phyloP scores from a whole-genome alignment of 1,139 yeast species.

The Taiozyma sp. region DNA sequence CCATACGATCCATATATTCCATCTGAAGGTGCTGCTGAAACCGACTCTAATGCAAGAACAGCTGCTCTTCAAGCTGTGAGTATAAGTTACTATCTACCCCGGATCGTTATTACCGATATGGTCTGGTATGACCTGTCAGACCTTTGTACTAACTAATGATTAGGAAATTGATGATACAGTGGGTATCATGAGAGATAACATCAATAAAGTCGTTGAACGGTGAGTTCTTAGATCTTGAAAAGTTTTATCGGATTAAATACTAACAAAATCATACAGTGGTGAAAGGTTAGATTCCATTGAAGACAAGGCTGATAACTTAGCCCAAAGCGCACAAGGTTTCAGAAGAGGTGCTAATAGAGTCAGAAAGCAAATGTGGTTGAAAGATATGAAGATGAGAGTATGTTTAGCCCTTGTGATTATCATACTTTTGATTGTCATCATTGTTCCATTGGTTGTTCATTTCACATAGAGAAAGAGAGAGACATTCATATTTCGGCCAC shows the following conservation, averaged over 20 bases:
- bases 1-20: constrained; percentile 93
- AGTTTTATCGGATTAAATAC: background rate
- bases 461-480: constrained; percentile 39
- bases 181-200: constrained; percentile 96
- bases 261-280: constrained; percentile 41
- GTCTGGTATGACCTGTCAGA: background rate
- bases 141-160: constrained; percentile 16
- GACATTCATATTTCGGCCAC: no score
- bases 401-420: constrained; percentile 80
- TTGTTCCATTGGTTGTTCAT: constrained; percentile 92
- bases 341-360: constrained; percentile 97
- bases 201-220: constrained; percentile 84
- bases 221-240: constrained; percentile 24
- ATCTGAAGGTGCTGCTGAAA: constrained; percentile 39
- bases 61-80: constrained; percentile 83
- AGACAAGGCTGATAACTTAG: constrained; percentile 90
- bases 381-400: constrained; percentile 94
- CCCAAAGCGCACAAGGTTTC: constrained; percentile 92
- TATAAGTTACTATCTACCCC: constrained; percentile 15
- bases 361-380: constrained; percentile 99
- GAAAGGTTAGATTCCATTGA: constrained; percentile 91
- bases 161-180: constrained; percentile 95
- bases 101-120: background rate
- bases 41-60: constrained; percentile 50
- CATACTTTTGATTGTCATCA: constrained; percentile 78